Conservation (phyloP, 2,329 filamentous ascomycete species). For the Dryadomyces quercus-mongolicae region DNA sequence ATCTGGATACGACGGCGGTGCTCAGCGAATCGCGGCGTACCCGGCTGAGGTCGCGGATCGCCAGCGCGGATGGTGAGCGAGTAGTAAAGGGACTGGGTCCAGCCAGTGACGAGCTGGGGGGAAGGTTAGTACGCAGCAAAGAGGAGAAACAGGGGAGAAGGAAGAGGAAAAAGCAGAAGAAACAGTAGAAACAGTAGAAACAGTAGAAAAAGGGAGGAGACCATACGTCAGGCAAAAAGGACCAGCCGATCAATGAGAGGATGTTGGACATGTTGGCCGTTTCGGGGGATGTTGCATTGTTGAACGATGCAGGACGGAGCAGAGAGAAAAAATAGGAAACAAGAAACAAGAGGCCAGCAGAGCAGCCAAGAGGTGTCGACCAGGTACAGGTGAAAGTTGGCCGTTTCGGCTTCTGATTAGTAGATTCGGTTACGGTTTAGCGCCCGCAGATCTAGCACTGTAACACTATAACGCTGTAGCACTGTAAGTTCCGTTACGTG, state of each 20-base stretch:
- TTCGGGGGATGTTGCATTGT: too few species aligned
- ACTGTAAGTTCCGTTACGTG: neutral
- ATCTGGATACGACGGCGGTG: slow-evolving; percentile 79
- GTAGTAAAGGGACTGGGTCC: slow-evolving; percentile 75
- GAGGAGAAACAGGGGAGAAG: slow-evolving; percentile 11
- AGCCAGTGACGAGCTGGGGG: slow-evolving; percentile 60
- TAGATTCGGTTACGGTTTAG: neutral
- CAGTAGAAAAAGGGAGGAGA: neutral
- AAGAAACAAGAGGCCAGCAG: neutral
- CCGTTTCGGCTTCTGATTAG: neutral
- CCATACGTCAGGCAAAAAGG: slow-evolving; percentile 41
- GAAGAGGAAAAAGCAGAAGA: neutral
- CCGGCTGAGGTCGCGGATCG: slow-evolving; percentile 61
- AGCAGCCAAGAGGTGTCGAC: neutral
- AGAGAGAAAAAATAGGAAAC: neutral
- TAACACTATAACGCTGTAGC: too few species aligned
- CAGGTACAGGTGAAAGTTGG: neutral
- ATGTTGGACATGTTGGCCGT: slow-evolving; percentile 32
- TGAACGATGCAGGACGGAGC: neutral
- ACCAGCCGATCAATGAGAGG: slow-evolving; percentile 43
- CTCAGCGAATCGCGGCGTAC: slow-evolving; percentile 53
- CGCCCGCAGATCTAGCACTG: neutral
- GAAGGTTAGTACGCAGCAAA: neutral
- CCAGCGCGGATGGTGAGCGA: slow-evolving; percentile 80
- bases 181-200: neutral